Conservation (phyloP, 73 alveolate genomes). For the Stentor coeruleus region DNA sequence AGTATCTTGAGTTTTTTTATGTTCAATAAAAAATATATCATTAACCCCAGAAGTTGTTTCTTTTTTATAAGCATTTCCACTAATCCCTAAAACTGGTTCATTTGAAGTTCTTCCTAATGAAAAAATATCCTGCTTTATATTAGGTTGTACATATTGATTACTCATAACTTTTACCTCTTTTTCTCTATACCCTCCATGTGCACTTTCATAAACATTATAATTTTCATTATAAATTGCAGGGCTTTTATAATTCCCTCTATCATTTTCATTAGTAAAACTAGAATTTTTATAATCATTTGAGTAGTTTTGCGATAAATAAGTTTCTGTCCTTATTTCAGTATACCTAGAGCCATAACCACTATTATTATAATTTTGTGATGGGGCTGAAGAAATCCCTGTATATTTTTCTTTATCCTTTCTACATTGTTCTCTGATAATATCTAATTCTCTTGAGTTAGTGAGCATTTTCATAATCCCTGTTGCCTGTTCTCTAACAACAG, state of each 20-base stretch:
- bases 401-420: neutral
- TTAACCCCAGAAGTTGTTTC: neutral
- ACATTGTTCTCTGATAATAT: neutral
- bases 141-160: neutral
- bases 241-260: neutral
- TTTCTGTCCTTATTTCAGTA: neutral
- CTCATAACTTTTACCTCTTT: no score
- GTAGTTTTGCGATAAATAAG: no score
- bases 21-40: neutral
- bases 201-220: neutral
- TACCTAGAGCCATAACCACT: neutral
- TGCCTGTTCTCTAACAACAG: neutral
- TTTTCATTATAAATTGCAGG: neutral
- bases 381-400: neutral
- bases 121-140: neutral
- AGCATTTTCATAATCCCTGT: neutral
- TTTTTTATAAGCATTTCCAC: neutral
- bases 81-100: neutral
- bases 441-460: neutral
- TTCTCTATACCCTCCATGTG: no score
- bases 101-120: neutral
- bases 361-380: neutral
- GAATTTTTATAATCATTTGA: no score
- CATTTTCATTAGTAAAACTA: neutral
- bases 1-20: neutral